Evolutionary conservation across 2,329 filamentous ascomycete species (phyloP).

Genomic region (Calcarisporium arbuscula): DNA sequence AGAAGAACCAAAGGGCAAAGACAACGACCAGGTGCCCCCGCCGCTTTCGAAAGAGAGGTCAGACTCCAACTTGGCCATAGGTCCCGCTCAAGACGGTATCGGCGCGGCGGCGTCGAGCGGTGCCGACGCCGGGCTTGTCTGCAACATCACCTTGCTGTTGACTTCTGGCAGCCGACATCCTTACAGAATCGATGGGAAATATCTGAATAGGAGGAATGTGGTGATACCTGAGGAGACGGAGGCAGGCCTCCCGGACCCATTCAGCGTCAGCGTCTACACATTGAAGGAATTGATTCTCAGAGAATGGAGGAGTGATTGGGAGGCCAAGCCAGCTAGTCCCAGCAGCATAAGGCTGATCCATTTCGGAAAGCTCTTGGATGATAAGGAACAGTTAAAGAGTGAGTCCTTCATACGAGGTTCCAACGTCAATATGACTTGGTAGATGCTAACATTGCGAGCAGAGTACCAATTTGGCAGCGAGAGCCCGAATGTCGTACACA

Average conservation of each 20-base stretch:
- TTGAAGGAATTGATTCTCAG: conserved; percentile 89
- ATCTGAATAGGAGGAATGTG: conserved; percentile 74
- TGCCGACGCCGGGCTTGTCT: conserved; percentile 35
- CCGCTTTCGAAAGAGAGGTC: conserved; percentile 24
- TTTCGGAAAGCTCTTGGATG: conserved; percentile 84
- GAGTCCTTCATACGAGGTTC: conserved; percentile 26
- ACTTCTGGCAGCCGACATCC: conserved; percentile 78
- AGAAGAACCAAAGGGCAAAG: conserved; percentile 26
- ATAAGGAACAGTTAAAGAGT: conserved; percentile 83
- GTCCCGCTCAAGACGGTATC: conserved; percentile 36
- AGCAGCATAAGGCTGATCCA: conserved; percentile 87
- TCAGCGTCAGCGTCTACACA: conserved; percentile 87
- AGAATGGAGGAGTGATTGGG: conserved; percentile 93
- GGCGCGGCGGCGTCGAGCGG: conserved; percentile 23
- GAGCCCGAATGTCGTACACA: conserved; percentile 81
- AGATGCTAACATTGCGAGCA: conserved; percentile 28
- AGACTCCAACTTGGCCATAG: conserved; percentile 35
- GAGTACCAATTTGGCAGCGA: conserved; percentile 74
- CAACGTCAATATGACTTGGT: background rate
- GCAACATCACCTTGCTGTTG: conserved; percentile 77
- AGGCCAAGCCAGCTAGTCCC: conserved; percentile 75
- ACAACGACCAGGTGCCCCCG: conserved; percentile 18
- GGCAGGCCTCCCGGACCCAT: conserved; percentile 63
- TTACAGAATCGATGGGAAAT: conserved; percentile 83
- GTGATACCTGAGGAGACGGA: conserved; percentile 61